phyloP scores from a whole-genome alignment of 2,329 filamentous ascomycete genomes.

The Fusarium decemcellulare region DNA sequence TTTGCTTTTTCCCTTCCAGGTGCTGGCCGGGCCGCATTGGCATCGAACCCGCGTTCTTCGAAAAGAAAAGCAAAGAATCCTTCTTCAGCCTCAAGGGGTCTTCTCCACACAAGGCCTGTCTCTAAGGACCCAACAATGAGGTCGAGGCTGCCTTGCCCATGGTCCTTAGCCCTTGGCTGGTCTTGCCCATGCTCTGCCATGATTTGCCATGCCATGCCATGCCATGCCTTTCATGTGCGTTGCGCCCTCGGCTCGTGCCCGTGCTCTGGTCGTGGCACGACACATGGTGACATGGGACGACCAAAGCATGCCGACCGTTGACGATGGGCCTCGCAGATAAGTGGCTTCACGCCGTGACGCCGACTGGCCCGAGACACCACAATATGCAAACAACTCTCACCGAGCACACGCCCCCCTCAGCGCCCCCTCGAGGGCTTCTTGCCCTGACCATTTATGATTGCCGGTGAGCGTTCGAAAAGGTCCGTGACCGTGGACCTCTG shows the following conservation, averaged over 20 bases:
- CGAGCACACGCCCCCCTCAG: slow-evolving; percentile 18
- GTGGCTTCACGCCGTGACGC: slow-evolving; percentile 41
- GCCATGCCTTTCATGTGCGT: slow-evolving; percentile 17
- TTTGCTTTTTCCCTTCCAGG: slow-evolving; percentile 41
- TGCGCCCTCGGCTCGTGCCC: slow-evolving; percentile 35
- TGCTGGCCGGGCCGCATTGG: slow-evolving; percentile 38
- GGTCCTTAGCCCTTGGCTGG: neutral
- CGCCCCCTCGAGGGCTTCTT: slow-evolving; percentile 28
- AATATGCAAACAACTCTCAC: slow-evolving; percentile 17
- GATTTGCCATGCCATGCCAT: slow-evolving; percentile 22
- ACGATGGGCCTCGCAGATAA: slow-evolving; percentile 19
- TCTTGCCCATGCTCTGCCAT: neutral
- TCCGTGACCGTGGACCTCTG: slow-evolving; percentile 19
- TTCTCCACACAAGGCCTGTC: slow-evolving; percentile 28
- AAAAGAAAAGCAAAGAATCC: slow-evolving; percentile 1
- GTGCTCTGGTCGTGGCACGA: slow-evolving; percentile 43
- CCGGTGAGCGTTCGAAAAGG: slow-evolving; percentile 21
- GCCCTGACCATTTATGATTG: slow-evolving; percentile 38
- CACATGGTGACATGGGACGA: slow-evolving; percentile 42
- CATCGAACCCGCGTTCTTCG: slow-evolving; percentile 38
- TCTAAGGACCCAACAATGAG: slow-evolving; percentile 13
- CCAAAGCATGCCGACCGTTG: slow-evolving; percentile 37
- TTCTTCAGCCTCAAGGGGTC: slow-evolving; percentile 45
- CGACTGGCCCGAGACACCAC: slow-evolving; percentile 34
- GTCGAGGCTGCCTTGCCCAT: slow-evolving; percentile 8